Evolutionary conservation across 768 basidiomycete genomes (phyloP), one percentile per base, ranked within the genome.

Genomic region (Auricularia sp.): DNA sequence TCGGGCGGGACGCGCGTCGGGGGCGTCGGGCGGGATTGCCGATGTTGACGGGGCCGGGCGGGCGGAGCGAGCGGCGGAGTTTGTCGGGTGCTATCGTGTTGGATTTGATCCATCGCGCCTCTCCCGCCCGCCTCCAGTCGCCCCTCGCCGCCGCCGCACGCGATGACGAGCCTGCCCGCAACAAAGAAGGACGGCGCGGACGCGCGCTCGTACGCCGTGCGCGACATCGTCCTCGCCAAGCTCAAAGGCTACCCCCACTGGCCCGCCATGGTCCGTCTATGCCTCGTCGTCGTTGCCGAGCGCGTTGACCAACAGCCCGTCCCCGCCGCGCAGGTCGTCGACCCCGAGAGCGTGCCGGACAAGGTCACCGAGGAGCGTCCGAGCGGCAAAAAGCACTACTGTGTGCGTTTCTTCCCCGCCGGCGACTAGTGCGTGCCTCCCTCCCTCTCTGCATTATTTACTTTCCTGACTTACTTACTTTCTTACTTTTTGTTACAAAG

Each of bases 241-340:
- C 78, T 99, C 73, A 91, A 91, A 78, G 97, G 96, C 10, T 98
- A 81, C 78, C 93, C 97, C 1, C 82, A 90, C 3, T 99, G 97
- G 97, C 97, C 94, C 63, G 92, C 86, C 73, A 89, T 91, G 79
- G 96, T 96, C 73, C 77, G 91, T 83, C 65, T 63, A 29, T 54
- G 64, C 43, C 59, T 21, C 66, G 36, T 67, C 42, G 21, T 60
- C 36, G 21, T 33, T 23, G 29, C 29, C 29, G 29, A 29, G 29
- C 29, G 29, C 29, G 29, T 29, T 29, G 29, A 29, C 29, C 29
- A 29, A 29, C 29, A 29, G 29, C 29, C 58, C 3, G 29, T 12
- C 18, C 16, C 34, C 58, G 56, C 42, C 18, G 43, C 43, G 39
- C 74, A 98, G 94, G 82, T 98, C 68, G 85, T 92, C 58, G 88